Conservation (phyloP, 495 filamentous ascomycete genomes). For the Podospora tetraspora region DNA sequence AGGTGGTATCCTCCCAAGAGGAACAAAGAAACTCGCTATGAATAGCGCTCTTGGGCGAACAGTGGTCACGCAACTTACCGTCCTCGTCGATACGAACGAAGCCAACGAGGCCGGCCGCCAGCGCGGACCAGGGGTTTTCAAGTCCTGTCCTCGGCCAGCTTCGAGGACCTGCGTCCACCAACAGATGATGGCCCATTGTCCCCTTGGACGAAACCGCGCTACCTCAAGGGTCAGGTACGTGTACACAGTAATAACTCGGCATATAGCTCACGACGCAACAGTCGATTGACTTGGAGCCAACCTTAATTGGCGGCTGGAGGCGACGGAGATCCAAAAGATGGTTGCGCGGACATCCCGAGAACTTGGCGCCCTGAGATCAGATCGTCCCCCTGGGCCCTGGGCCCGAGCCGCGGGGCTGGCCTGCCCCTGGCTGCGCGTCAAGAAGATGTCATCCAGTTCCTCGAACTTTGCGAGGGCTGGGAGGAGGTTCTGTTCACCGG, state of each 20-base stretch:
- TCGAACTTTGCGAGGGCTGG: background rate
- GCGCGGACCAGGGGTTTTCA: background rate
- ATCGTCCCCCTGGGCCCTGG: background rate
- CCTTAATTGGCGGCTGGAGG: background rate
- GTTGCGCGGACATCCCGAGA: background rate
- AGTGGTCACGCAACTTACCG: too few relatives aligned
- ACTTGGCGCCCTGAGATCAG: background rate
- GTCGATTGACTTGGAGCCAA: background rate
- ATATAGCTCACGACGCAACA: background rate
- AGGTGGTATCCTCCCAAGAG: background rate
- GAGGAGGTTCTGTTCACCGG: background rate
- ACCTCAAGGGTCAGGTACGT: background rate
- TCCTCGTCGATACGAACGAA: background rate
- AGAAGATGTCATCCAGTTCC: background rate
- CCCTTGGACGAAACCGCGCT: background rate
- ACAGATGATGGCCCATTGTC: background rate
- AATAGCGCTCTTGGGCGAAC: background rate
- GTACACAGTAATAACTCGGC: background rate
- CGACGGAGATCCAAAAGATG: background rate
- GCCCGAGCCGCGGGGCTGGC: background rate
- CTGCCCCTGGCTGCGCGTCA: background rate
- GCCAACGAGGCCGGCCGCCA: background rate
- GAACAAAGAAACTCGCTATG: background rate
- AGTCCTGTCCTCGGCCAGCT: background rate
- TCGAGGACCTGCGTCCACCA: background rate